Base-by-base conservation (phyloP, 192 early-diverging fungal species). In the Coemansia sp. region DNA sequence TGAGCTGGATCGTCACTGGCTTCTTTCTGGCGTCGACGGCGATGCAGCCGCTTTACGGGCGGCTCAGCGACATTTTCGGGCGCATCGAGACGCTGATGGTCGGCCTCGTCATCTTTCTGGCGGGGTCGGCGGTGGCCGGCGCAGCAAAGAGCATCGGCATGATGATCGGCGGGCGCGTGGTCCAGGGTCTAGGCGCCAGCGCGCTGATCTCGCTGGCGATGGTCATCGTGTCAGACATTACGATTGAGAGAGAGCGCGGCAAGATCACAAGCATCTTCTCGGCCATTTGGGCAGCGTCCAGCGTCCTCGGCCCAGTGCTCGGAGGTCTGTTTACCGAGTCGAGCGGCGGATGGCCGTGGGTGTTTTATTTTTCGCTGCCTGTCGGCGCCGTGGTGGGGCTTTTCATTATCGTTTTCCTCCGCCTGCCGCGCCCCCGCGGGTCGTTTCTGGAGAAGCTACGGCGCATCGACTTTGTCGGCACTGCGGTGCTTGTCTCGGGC, bases 1-100 rank as follows among this genome's bases (percentile, higher is more conserved):
- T 91, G 66, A 76, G 85, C 6, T 96, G 94, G 94, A 88, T 94
- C 41, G 91, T 88, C 17, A 86, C 87, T 1, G 71, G 78, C 25
- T 93, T 86, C 67, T 58, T 92, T 25, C 72, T 91, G 68, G 87
- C 87, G 38, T 79, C 76, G 46, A 92, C 93, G 0, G 87, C 92
- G 1, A 74, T 93, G 72, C 87, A 91, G 65, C 91, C 92, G 10
- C 64, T 93, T 22, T 94, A 92, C 83, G 90, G 91, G 17, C 87
- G 86, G 35, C 64, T 93, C n/a, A 86, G 91, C 24, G 94, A 96
- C 68, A 91, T 94, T 31, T 94, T 94, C 84, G 95, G 90, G 38
- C 87, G 89, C 41, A 84, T 86, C 57, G 63, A 64, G 14, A 83
- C 85, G 11, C 66, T 89, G 38, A 60, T 88, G 4, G 78, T 85